A percentile compares a stretch with the other conserved stretches of the same genome.
These are phyloP conservation scores for Euphorbia peplus DNA, from an alignment of 345 rosid genomes.

Conservation along the genomic window DNA sequence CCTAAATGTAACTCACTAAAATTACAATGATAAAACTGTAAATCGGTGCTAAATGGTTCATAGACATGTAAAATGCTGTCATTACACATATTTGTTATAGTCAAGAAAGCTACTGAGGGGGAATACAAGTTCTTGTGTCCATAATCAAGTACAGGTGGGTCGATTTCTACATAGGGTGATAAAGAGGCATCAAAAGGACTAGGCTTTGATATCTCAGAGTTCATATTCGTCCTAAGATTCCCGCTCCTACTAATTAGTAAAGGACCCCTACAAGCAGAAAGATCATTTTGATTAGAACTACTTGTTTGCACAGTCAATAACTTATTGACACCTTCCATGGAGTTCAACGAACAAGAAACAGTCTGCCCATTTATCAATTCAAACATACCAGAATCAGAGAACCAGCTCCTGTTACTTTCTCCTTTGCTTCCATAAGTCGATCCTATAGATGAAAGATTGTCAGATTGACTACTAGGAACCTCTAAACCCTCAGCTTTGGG, in stretches of 20 bases:
- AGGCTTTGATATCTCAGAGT: slow-evolving; percentile 33
- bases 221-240: slow-evolving; percentile 25
- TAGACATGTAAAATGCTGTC: slow-evolving; percentile 55
- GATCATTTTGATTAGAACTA: slow-evolving; percentile 31
- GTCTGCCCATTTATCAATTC: slow-evolving; percentile 42
- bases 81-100: slow-evolving; percentile 51
- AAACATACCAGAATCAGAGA: slow-evolving; percentile 42
- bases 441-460: slow-evolving; percentile 29
- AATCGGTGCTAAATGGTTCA: slow-evolving; percentile 55
- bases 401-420: slow-evolving; percentile 38
- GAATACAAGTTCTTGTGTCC: slow-evolving; percentile 46
- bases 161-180: slow-evolving; percentile 42
- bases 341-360: slow-evolving; percentile 52
- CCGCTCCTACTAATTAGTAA: slow-evolving; percentile 27
- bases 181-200: slow-evolving; percentile 31
- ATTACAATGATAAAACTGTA: slow-evolving; percentile 66
- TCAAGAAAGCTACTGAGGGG: slow-evolving; percentile 55
- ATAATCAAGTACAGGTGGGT: slow-evolving; percentile 57
- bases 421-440: slow-evolving; percentile 28
- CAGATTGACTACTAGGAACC: slow-evolving; percentile 31
- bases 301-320: slow-evolving; percentile 28
- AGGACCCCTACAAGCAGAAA: slow-evolving; percentile 47
- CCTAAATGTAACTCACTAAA: slow-evolving; percentile 45
- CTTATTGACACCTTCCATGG: slow-evolving; percentile 30
- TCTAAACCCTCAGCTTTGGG: slow-evolving; percentile 30